Evolutionary conservation across 495 filamentous ascomycete genomes (phyloP).

Genomic region (Daldinia grandis): DNA sequence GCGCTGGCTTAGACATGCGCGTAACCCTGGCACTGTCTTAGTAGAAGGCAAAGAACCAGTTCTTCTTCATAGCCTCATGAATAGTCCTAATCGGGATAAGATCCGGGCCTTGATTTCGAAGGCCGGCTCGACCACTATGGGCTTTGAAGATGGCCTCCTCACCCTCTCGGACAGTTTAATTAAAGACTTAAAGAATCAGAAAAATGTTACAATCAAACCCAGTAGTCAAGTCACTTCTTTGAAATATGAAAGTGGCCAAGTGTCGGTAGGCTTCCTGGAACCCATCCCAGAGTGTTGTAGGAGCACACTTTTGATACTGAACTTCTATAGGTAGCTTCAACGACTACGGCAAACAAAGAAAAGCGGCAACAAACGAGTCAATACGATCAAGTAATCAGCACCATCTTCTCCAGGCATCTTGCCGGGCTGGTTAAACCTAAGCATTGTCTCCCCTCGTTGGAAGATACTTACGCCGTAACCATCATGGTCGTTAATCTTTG

Average conservation of each 20-base stretch:
- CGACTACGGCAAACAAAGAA: conserved; percentile 29
- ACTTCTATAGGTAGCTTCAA: conserved; percentile 44
- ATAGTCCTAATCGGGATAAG: conserved; percentile 18
- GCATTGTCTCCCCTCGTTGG: conserved; percentile 58
- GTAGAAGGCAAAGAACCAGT: conserved; percentile 22
- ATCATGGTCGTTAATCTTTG: conserved; percentile 94
- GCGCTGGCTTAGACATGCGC: background rate
- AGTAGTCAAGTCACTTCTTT: conserved; percentile 51
- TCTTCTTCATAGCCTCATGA: conserved; percentile 25
- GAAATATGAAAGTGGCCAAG: conserved; percentile 24
- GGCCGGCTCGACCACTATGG: conserved; percentile 27
- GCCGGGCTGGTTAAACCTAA: conserved; percentile 50
- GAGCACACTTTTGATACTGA: background rate
- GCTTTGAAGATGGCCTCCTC: conserved; percentile 67
- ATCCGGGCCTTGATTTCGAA: conserved; percentile 32
- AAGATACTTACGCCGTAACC: conserved; percentile 70
- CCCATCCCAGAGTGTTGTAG: no score
- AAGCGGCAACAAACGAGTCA: conserved; percentile 11
- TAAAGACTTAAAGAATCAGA: conserved; percentile 51
- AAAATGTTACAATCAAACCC: conserved; percentile 64
- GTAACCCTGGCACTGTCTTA: background rate
- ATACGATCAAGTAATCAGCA: conserved; percentile 76
- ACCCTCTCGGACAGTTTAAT: conserved; percentile 60
- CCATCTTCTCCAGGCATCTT: conserved; percentile 65
- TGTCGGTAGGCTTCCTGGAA: conserved; percentile 28